These are phyloP conservation scores for Chlorencoelia australis DNA, from an alignment of 2,329 filamentous ascomycete genomes.

Conservation along the genomic window DNA sequence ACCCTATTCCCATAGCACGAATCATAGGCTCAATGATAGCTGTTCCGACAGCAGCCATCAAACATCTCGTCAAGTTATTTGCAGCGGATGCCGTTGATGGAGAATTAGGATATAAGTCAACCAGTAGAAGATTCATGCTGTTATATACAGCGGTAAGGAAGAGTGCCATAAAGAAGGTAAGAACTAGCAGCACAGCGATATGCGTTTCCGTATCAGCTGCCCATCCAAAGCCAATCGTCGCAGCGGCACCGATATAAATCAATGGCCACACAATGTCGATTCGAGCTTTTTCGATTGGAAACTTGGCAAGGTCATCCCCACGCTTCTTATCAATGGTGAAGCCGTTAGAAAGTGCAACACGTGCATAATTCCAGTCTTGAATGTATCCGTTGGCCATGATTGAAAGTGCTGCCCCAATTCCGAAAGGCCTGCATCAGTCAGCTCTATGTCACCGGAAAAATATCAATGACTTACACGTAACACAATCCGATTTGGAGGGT, in stretches of 20 bases:
- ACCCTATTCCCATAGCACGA: conserved; percentile 9
- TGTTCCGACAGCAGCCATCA: conserved; percentile 23
- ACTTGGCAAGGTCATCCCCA: conserved; percentile 36
- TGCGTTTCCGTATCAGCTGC: background rate
- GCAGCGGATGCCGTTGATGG: conserved; percentile 24
- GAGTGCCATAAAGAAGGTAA: background rate
- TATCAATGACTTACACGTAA: too few species aligned
- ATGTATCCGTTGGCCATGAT: too few species aligned
- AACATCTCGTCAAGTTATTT: conserved; percentile 24
- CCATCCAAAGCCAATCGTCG: background rate
- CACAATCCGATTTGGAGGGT: conserved; percentile 29
- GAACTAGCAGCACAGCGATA: background rate
- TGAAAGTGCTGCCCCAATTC: too few species aligned
- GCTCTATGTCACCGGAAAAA: too few species aligned
- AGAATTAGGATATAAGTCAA: conserved; percentile 22
- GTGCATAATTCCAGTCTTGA: conserved; percentile 54
- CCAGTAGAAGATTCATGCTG: conserved; percentile 5
- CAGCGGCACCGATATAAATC: background rate
- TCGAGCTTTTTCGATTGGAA: conserved; percentile 42
- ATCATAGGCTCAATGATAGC: conserved; percentile 13
- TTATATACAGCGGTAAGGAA: background rate
- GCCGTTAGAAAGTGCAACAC: conserved; percentile 43
- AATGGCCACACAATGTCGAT: conserved; percentile 38
- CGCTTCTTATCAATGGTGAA: conserved; percentile 43
- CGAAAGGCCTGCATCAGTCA: too few species aligned